phyloP scores from a whole-genome alignment of 768 basidiomycete species.

The Leucogyrophana mollusca region DNA sequence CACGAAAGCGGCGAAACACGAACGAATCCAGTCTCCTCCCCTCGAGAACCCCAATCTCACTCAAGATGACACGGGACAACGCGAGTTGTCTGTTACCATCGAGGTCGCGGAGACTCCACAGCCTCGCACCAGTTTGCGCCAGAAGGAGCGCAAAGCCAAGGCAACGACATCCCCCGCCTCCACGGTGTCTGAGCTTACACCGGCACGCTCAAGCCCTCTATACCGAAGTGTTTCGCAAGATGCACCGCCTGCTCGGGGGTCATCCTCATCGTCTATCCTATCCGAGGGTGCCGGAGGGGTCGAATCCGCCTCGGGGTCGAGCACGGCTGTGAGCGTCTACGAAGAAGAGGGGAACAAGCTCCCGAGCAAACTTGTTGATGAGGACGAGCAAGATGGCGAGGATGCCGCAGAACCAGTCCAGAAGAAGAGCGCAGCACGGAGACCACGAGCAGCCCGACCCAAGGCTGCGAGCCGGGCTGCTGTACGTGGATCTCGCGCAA shows the following conservation, averaged over 20 bases:
- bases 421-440: not conserved
- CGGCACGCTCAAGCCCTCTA: not conserved
- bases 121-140: conserved; percentile 29
- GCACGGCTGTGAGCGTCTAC: conserved; percentile 31
- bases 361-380: not conserved
- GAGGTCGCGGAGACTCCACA: conserved; percentile 17
- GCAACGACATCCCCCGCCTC: conserved; percentile 4
- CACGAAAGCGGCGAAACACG: conserved; percentile 17
- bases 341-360: conserved; percentile 26
- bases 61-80: conserved; percentile 8
- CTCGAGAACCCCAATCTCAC: conserved; percentile 3
- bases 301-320: conserved; percentile 25
- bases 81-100: conserved; percentile 7
- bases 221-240: no score
- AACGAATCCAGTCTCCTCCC: conserved; percentile 18
- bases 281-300: conserved; percentile 25
- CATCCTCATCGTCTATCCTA: conserved; percentile 10
- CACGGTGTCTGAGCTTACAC: not conserved
- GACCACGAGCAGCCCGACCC: not conserved
- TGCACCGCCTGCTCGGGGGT: not conserved
- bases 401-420: not conserved
- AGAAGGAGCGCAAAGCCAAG: conserved; percentile 13
- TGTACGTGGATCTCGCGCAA: no score
- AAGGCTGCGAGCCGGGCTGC: not conserved
- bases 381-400: not conserved